Evolutionary conservation across 495 filamentous ascomycete genomes (phyloP).

Genomic region (Tuber microsphaerosporum): DNA sequence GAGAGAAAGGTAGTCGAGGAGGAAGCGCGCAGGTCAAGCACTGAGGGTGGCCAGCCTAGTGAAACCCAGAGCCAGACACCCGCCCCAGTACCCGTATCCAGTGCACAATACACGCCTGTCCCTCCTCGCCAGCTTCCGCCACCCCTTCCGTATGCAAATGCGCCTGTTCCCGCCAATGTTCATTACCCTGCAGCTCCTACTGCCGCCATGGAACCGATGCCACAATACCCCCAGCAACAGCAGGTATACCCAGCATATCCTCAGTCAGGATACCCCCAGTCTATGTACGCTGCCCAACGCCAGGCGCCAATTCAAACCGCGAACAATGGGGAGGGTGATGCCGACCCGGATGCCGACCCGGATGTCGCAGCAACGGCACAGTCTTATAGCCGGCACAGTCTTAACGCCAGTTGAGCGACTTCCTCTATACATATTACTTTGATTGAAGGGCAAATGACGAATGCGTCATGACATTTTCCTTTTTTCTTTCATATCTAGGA

Average conservation of each 20-base stretch:
- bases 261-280: conserved; percentile 28
- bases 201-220: conserved; percentile 39
- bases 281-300: conserved; percentile 34
- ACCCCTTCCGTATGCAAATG: conserved; percentile 25
- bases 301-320: conserved; percentile 35
- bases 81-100: conserved; percentile 15
- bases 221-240: conserved; percentile 34
- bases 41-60: conserved; percentile 24
- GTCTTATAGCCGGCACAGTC: conserved; percentile 32
- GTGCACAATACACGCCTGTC: conserved; percentile 30
- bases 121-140: conserved; percentile 39
- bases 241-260: conserved; percentile 37
- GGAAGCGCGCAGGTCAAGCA: conserved; percentile 28
- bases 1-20: conserved; percentile 87
- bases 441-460: conserved; percentile 35
- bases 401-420: conserved; percentile 23
- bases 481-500: conserved; percentile 26
- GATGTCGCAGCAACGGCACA: conserved; percentile 36
- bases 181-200: conserved; percentile 40
- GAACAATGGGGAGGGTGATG: conserved; percentile 35
- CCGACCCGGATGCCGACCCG: conserved; percentile 35
- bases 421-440: conserved; percentile 37
- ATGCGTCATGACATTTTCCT: conserved; percentile 34
- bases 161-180: conserved; percentile 26
- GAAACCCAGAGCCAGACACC: conserved; percentile 29